Base-by-base conservation (phyloP, 2,329 filamentous ascomycete species). In the Trichoderma koningii region DNA sequence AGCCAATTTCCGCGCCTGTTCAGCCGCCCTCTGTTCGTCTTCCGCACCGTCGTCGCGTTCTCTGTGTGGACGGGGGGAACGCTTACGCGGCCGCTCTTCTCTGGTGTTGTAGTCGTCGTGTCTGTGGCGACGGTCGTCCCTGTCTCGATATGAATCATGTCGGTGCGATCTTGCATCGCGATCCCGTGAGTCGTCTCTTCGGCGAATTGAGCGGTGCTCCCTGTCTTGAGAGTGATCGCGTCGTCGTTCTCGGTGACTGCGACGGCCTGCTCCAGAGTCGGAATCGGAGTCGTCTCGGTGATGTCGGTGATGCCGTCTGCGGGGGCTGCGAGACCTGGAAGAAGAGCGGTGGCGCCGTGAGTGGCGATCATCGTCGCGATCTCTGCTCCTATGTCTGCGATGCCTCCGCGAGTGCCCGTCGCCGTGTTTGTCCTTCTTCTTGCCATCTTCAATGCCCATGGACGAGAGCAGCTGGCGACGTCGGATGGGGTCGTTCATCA, bases 401-500 rank as follows among this genome's bases (percentile, higher is more conserved):
- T 80, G 79, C 55, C 79, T 78, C 59, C 79, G 74, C 21, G 76
- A 76, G 64, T 82, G 79, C 38, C 70, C 73, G 6, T 74, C 62
- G 12, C 52, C 34, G 3, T 64, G n/a, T 57, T 52, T 34, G 15
- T 77, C 74, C 30, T 66, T 73, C 55, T 76, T 81, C 66, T 81
- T 81, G 76, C 80, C 65, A 80, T 81, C 82, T 0, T 77, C 80
- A 51, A 85, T 81, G 0, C 86, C 86, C 77, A 87, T 87, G 10
- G 84, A 82, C 0, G 85, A 83, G 28, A 95, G 81, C 38, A 96
- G 75, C 72, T 91, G 86, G 66, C 84, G 81, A 68, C 89, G 82
- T 78, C 85, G 88, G 68, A 85, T 82, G 0, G 89, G 89, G 71
- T 92, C 89, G 70, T 88, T 91, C 86, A 91, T 93, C 86, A 92